Evolutionary conservation across 1,284 basidiomycete species (phyloP).

Genomic region (Marasmius sp.): DNA sequence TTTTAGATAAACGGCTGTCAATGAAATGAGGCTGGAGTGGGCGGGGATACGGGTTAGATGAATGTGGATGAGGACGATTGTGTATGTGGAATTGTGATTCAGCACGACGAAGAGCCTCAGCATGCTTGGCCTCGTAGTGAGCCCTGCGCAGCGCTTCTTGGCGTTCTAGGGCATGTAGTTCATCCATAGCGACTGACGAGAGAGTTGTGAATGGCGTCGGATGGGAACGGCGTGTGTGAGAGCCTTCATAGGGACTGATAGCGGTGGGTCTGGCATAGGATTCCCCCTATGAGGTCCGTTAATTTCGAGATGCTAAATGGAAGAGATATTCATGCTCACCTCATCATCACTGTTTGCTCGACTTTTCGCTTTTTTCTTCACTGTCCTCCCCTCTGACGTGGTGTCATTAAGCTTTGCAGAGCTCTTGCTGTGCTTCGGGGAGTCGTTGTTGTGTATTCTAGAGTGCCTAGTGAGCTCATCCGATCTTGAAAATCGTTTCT

Average conservation of each 20-base stretch:
- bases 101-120: conserved; percentile 77
- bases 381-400: conserved; percentile 13
- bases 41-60: not conserved
- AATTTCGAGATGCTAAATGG: conserved; percentile 20
- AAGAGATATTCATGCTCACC: conserved; percentile 40
- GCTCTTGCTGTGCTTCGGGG: not conserved
- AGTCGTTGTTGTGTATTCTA: conserved; percentile 82
- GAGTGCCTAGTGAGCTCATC: conserved; percentile 97
- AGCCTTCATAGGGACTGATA: conserved; percentile 45
- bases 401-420: conserved; percentile 33
- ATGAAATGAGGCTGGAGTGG: not conserved
- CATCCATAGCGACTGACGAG: conserved; percentile 82
- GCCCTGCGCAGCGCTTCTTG: conserved; percentile 81
- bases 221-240: conserved; percentile 39
- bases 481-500: conserved; percentile 96
- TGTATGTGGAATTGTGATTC: conserved; percentile 43
- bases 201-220: conserved; percentile 64
- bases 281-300: conserved; percentile 41
- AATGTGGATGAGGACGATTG: not conserved
- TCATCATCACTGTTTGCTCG: conserved; percentile 79
- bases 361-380: conserved; percentile 75
- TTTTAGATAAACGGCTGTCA: conserved; percentile 50
- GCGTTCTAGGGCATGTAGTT: conserved; percentile 84
- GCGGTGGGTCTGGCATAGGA: conserved; percentile 73
- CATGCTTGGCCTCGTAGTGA: conserved; percentile 81